These are phyloP conservation scores for Pyrus hybrid DNA, from an alignment of 331 rosid genomes.

Conservation along the genomic window DNA sequence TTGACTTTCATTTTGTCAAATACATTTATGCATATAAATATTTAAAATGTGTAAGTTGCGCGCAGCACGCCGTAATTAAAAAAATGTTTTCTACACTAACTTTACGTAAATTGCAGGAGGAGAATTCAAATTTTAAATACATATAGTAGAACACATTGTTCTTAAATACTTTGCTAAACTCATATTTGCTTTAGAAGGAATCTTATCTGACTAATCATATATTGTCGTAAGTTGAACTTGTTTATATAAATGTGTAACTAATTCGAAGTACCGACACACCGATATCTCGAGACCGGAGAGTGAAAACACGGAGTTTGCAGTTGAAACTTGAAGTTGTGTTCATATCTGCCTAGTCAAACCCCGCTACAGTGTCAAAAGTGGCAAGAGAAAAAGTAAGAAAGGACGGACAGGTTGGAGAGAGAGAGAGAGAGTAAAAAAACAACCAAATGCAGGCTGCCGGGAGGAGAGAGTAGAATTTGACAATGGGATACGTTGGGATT, in stretches of 20 bases:
- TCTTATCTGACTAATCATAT: too few relatives aligned
- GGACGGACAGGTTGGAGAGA: background rate
- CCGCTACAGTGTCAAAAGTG: slow-evolving; percentile 29
- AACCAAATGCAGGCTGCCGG: background rate
- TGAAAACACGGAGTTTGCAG: slow-evolving; percentile 25
- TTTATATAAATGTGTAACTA: too few relatives aligned
- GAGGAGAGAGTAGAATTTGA: slow-evolving; percentile 12
- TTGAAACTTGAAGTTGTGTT: slow-evolving; percentile 16
- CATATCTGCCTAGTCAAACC: slow-evolving; percentile 45
- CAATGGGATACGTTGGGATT: slow-evolving; percentile 40
- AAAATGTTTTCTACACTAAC: too few relatives aligned
- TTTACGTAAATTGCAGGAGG: background rate
- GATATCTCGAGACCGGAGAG: background rate
- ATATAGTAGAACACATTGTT: too few relatives aligned
- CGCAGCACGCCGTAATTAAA: too few relatives aligned
- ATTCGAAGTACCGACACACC: background rate
- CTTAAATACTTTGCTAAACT: too few relatives aligned
- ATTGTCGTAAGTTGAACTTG: background rate
- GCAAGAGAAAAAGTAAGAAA: slow-evolving; percentile 15
- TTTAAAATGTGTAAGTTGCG: too few relatives aligned
- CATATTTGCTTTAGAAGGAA: background rate
- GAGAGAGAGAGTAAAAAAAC: background rate
- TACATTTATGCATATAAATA: too few relatives aligned
- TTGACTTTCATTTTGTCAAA: too few relatives aligned
- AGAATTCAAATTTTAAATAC: too few relatives aligned